Base-by-base conservation (phyloP, 2,329 filamentous ascomycete genomes). In the Geosmithia morbida region DNA sequence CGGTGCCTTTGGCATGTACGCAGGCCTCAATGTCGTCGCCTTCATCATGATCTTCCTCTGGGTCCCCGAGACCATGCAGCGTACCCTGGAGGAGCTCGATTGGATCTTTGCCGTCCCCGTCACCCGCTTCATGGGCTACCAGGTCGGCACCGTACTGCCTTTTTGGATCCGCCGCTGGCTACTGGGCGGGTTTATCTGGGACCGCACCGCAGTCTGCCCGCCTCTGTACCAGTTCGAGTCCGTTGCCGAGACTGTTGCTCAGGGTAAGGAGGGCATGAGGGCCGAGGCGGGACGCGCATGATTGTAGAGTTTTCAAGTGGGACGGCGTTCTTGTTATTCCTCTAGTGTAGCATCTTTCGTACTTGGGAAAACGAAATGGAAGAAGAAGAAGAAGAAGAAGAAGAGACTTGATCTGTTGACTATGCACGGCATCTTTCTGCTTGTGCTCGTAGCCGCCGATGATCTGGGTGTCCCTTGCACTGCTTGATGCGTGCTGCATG, bases 11-110 rank as follows among this genome's bases (percentile, higher is more conserved):
- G 67, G 68, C 6, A 64, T 74, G 45, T 79, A 79, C 49, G 75
- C 75, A 0, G 74, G 69, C 1, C 68, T 77, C 48, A 79, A 79
- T 52, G 54, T 74, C 0, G 55, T 74, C 2, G 74, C 74, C 1
- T 68, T 77, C 41, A 46, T 72, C 46, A 69, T 78, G 61, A 76
- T 79, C 49, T 75, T 77, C 57, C 59, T 70, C 30, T 68, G 62
- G 53, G 62, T 74, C 2, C 69, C 69, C 3, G 76, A 79, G 57
- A 80, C 76, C 0, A 79, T 77, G 63, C 71, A 70, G 54, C 63
- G 65, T 46, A 69, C 67, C 0, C 63, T 73, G 4, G 69, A 72
- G 55, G 70, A 72, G 53, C 65, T 74, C 49, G 70, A 74, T 57
- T 69, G 65, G 49, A 67, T 74, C 47, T 74, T 73, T 33, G 66